Evolutionary conservation across 1,139 yeast species (phyloP), one percentile per base, ranked within the genome.

Genomic region (Nakaseomyces uthaithaninus): DNA sequence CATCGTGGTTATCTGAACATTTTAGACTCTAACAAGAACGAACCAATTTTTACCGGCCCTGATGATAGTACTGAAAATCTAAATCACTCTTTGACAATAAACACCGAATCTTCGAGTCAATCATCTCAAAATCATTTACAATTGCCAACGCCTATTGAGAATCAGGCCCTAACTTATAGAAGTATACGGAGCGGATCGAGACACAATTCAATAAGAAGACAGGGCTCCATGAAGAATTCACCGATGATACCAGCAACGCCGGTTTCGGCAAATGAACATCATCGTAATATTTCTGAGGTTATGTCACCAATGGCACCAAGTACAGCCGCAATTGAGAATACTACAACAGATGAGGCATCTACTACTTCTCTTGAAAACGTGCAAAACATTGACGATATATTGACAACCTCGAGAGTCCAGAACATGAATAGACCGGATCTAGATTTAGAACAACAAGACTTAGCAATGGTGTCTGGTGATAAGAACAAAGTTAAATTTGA

Each of bases 291-390:
- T 14, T 55, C 61, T 2, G 39, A 49, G 20, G 43, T 51, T 14
- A 47, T 56, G 3, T 56, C 62, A 3, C 63, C 63, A 26, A 43
- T 42, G 2, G 39, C 39, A 15, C 45, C 40, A 24, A 35, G 35
- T 15, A 28, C 33, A 16, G 42, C 38, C 9, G 36, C 33, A 11
- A 38, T 34, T 28, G 39, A 20, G 3, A 36, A 22, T 47, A 38
- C 25, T 39, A 42, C 23, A 44, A 46, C 24, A 47, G 68, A 62
- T 34, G 66, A 63, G 37, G 59, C 63, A 38, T 66, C 70, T 1
- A 74, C 73, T 24, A 85, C 83, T 39, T 80, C 89, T 1, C 67
- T 80, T 41, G 85, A 81, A 45, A 76, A 81, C 3, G 61, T 76
- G 44, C 40, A 44, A 23, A 39, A 49, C 27, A 50, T 50, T 27